phyloP scores from a whole-genome alignment of 2,329 filamentous ascomycete species.

The Hypoxylon sp. region DNA sequence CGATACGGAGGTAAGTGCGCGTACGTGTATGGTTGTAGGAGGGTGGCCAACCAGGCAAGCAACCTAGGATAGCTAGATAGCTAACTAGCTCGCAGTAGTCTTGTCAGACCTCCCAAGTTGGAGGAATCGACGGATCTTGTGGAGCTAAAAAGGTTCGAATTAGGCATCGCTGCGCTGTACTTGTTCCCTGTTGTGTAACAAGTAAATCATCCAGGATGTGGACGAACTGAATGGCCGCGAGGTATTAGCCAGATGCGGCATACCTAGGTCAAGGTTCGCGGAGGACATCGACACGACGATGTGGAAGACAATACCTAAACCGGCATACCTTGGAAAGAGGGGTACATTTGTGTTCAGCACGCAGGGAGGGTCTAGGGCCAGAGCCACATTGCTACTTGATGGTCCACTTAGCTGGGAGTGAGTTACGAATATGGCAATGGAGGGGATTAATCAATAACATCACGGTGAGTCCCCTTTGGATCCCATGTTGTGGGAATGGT shows the following conservation, averaged over 20 bases:
- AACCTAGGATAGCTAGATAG: slow-evolving; percentile 25
- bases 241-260: slow-evolving; percentile 45
- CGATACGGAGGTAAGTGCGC: slow-evolving; percentile 23
- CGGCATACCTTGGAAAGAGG: slow-evolving; percentile 42
- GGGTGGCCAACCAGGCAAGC: slow-evolving; percentile 22
- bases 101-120: slow-evolving; percentile 34
- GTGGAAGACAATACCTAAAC: slow-evolving; percentile 39
- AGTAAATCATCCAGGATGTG: slow-evolving; percentile 36
- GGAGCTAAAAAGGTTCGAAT: slow-evolving; percentile 36
- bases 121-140: slow-evolving; percentile 44
- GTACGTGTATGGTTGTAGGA: slow-evolving; percentile 32
- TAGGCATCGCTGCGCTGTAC: slow-evolving; percentile 41
- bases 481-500: slow-evolving; percentile 31
- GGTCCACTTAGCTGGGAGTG: slow-evolving; percentile 41
- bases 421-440: slow-evolving; percentile 37
- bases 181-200: slow-evolving; percentile 43
- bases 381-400: slow-evolving; percentile 43
- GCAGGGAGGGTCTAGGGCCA: slow-evolving; percentile 39
- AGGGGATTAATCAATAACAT: slow-evolving; percentile 35
- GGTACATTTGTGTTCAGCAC: slow-evolving; percentile 39
- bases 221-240: slow-evolving; percentile 34
- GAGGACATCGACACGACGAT: slow-evolving; percentile 29
- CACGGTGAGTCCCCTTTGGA: slow-evolving; percentile 32
- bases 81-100: slow-evolving; percentile 32
- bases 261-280: slow-evolving; percentile 45